Evolutionary conservation across 306 rosid species (phyloP).

Genomic region (Rosa chinensis): DNA sequence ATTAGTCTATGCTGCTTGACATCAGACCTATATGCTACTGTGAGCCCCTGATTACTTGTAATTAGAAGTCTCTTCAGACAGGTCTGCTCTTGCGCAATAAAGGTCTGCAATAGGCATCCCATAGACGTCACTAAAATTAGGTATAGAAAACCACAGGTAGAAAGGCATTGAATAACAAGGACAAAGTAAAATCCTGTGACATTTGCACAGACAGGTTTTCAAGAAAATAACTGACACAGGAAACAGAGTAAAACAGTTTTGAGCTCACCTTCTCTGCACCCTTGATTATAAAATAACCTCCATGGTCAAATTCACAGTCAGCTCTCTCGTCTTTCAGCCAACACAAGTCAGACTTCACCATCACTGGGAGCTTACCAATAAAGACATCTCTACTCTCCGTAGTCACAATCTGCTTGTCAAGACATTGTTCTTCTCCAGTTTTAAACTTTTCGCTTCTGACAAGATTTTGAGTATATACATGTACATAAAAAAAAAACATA

Average conservation of each 20-base stretch:
- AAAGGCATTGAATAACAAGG: too few relatives aligned
- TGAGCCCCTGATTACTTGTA: constrained; percentile 47
- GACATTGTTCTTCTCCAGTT: constrained; percentile 62
- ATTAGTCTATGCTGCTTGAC: constrained; percentile 70
- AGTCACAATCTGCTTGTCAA: constrained; percentile 34
- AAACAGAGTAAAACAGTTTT: background rate
- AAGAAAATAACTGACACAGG: too few relatives aligned
- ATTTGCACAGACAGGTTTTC: too few relatives aligned
- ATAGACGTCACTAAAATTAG: constrained; percentile 7
- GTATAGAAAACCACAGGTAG: too few relatives aligned
- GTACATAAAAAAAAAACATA: background rate
- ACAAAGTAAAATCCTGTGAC: too few relatives aligned
- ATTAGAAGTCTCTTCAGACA: constrained; percentile 66
- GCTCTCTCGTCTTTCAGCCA: constrained; percentile 79
- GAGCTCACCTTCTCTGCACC: constrained; percentile 85
- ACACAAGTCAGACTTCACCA: constrained; percentile 87
- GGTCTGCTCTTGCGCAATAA: constrained; percentile 84
- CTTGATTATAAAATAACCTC: constrained; percentile 84
- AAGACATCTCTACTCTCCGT: constrained; percentile 52
- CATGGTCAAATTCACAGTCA: constrained; percentile 84
- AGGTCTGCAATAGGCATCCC: constrained; percentile 54
- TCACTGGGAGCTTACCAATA: constrained; percentile 79
- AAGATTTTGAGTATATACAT: constrained; percentile 56
- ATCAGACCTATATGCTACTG: constrained; percentile 64
- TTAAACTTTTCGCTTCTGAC: constrained; percentile 76